A percentile compares a stretch with the other conserved stretches of the same genome.
Conservation (phyloP, 257 asterid genomes). For the Capsicum rhomboideum region DNA sequence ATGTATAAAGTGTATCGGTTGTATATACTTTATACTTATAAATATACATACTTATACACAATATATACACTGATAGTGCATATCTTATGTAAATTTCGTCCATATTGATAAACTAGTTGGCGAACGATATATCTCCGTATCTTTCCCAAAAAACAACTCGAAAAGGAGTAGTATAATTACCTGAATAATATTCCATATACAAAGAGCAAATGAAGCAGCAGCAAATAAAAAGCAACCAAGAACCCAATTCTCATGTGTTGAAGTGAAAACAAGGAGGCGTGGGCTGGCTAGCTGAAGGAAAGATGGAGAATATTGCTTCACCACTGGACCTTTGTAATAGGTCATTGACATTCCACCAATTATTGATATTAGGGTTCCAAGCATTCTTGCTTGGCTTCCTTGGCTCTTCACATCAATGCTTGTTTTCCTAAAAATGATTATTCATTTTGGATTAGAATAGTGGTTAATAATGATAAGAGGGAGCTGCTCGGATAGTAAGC, state of each 20-base stretch:
- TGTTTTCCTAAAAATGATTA: constrained; percentile 21
- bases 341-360: constrained; percentile 47
- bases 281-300: constrained; percentile 14
- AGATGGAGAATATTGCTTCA: constrained; percentile 29
- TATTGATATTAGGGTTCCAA: constrained; percentile 51
- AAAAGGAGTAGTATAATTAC: constrained; percentile 11
- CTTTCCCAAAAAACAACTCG: neutral
- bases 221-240: constrained; percentile 64
- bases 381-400: constrained; percentile 41
- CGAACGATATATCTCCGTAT: neutral
- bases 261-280: constrained; percentile 39
- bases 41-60: too few relatives aligned
- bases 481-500: too few relatives aligned
- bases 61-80: neutral
- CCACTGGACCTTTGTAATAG: constrained; percentile 48
- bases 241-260: constrained; percentile 59
- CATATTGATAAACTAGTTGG: neutral
- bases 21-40: too few relatives aligned
- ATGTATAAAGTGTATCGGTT: too few relatives aligned
- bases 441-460: too few relatives aligned
- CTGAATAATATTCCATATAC: constrained; percentile 63
- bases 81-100: neutral
- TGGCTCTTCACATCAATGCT: constrained; percentile 41
- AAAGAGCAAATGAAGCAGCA: constrained; percentile 49
- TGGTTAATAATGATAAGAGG: too few relatives aligned